phyloP scores from a whole-genome alignment of 1,284 basidiomycete species.

The Bondarzewia mesenterica region DNA sequence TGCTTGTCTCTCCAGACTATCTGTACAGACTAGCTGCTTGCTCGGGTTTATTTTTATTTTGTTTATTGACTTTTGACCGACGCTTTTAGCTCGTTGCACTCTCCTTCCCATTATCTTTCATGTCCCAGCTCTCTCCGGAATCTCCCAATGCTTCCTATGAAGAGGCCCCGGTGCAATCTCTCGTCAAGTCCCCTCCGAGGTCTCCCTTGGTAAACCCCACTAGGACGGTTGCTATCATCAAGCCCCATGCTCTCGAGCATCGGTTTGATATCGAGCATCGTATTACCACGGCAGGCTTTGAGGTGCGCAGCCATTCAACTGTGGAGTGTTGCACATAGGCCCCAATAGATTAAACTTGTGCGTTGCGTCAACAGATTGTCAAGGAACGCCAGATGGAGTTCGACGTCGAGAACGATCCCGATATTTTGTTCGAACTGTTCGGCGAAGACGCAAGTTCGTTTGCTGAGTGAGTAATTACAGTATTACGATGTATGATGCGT shows the following conservation, averaged over 20 bases:
- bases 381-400: slow-evolving; percentile 82
- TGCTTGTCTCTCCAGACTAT: background rate
- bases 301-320: slow-evolving; percentile 35
- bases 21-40: background rate
- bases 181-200: slow-evolving; percentile 12
- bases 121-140: slow-evolving; percentile 3
- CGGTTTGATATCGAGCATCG: slow-evolving; percentile 69
- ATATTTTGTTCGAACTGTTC: slow-evolving; percentile 67
- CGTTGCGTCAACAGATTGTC: slow-evolving; percentile 45
- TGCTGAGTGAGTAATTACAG: slow-evolving; percentile 50
- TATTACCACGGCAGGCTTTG: slow-evolving; percentile 69
- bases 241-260: slow-evolving; percentile 59
- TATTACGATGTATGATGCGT: slow-evolving; percentile 1
- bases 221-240: slow-evolving; percentile 73
- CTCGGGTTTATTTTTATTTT: background rate
- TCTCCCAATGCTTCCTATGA: slow-evolving; percentile 12
- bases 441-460: slow-evolving; percentile 66
- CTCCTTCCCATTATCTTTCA: background rate
- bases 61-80: background rate
- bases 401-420: slow-evolving; percentile 69
- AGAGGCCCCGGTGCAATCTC: slow-evolving; percentile 10
- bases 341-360: background rate
- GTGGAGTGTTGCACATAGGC: too few species aligned
- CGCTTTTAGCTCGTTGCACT: slow-evolving; percentile 14
- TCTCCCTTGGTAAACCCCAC: slow-evolving; percentile 27